Percentiles rank a stretch among this genome's conserved stretches.
These are phyloP conservation scores for Pseudogymnoascus sp. DNA, from an alignment of 2,329 filamentous ascomycete genomes.

Conservation along the genomic window DNA sequence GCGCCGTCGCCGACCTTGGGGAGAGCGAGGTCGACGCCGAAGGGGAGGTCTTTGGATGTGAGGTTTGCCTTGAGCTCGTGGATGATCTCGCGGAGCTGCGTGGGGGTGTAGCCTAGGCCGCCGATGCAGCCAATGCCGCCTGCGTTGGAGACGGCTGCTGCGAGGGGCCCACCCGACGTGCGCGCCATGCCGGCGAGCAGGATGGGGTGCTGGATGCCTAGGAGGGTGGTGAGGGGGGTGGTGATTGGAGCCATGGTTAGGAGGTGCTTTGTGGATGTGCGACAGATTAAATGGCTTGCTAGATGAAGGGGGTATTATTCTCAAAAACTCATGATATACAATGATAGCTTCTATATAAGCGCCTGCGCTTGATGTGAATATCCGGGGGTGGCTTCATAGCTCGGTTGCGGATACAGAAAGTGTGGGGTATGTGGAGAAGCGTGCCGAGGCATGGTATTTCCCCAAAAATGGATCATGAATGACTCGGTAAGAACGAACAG, in stretches of 20 bases:
- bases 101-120: constrained; percentile 62
- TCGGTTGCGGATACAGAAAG: constrained; percentile 9
- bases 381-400: constrained; percentile 5
- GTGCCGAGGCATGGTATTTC: constrained; percentile 1
- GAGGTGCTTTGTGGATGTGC: background rate
- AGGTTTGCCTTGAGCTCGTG: constrained; percentile 76
- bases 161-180: constrained; percentile 68
- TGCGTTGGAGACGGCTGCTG: constrained; percentile 73
- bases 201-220: constrained; percentile 81
- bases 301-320: background rate
- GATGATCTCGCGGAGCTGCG: constrained; percentile 70
- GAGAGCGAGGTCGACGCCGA: constrained; percentile 85
- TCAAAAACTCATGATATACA: background rate
- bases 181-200: constrained; percentile 91
- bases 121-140: constrained; percentile 69
- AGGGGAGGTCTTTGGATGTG: constrained; percentile 58
- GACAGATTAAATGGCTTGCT: background rate
- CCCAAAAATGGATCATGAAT: constrained; percentile 24
- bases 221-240: constrained; percentile 69
- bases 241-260: constrained; percentile 42
- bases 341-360: background rate
- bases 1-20: constrained; percentile 80
- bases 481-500: background rate
- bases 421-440: constrained; percentile 8
- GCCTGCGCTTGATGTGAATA: background rate